These are phyloP conservation scores for Ustilago tritici DNA, from an alignment of 1,284 basidiomycete species.

Conservation along the genomic window DNA sequence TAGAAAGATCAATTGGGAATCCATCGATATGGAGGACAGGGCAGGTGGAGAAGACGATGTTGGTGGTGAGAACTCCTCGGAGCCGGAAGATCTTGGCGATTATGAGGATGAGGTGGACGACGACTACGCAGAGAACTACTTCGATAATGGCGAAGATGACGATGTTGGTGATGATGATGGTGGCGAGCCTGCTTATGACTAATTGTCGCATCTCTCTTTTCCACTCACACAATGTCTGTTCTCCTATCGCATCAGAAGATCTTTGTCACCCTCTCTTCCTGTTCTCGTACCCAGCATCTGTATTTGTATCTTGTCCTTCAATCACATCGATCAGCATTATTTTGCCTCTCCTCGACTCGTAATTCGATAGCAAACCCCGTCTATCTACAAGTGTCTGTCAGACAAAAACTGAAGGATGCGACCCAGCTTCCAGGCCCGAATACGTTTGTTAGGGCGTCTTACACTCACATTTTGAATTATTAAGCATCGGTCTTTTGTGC, in stretches of 20 bases:
- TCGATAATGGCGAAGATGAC: conserved; percentile 68
- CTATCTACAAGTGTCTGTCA: too few species aligned
- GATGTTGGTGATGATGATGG: conserved; percentile 60
- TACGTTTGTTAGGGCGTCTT: background rate
- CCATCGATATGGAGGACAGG: conserved; percentile 58
- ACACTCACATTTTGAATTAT: background rate
- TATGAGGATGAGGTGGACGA: conserved; percentile 69
- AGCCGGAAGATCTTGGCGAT: conserved; percentile 63
- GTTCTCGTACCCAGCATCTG: conserved; percentile 19
- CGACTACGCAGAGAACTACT: conserved; percentile 68
- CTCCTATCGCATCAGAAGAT: background rate
- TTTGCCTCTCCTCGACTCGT: too few species aligned
- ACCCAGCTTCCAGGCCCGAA: background rate
- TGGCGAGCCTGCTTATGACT: conserved; percentile 63
- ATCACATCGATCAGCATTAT: background rate
- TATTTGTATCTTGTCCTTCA: conserved; percentile 30
- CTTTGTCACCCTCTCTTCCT: background rate
- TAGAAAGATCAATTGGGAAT: conserved; percentile 61
- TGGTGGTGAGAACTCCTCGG: conserved; percentile 51
- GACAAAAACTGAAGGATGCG: too few species aligned
- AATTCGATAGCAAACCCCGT: too few species aligned
- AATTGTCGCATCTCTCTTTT: conserved; percentile 1
- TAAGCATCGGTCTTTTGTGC: conserved; percentile 11
- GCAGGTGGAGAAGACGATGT: conserved; percentile 56
- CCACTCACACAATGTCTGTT: background rate